phyloP scores from a whole-genome alignment of 1,284 basidiomycete genomes.

The Ganoderma meredithae region DNA sequence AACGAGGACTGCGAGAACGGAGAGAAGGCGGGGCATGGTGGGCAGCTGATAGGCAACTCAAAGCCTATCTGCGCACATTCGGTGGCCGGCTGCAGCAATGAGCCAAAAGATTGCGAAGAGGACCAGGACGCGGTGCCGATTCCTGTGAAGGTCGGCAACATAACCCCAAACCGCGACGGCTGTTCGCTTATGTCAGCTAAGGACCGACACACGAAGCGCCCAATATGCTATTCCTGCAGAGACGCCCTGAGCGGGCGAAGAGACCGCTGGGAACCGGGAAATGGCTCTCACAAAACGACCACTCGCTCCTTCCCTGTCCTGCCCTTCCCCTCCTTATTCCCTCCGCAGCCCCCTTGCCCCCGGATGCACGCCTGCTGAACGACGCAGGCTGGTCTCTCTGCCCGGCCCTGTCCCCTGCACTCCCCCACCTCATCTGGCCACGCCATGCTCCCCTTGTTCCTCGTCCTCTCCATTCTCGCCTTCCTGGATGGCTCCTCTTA shows the following conservation, averaged over 20 bases:
- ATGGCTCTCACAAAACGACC: constrained; percentile 17
- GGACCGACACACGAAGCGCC: neutral
- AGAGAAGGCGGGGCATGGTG: constrained; percentile 36
- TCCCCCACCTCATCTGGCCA: constrained; percentile 1
- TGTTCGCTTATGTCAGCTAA: neutral
- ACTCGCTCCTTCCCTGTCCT: constrained; percentile 12
- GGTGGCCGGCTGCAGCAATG: neutral
- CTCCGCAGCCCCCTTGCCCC: constrained; percentile 3
- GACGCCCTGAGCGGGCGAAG: neutral
- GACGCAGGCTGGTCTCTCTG: neutral
- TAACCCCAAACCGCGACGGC: neutral
- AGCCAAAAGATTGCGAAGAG: neutral
- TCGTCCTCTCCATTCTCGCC: constrained; percentile 31
- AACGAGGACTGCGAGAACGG: constrained; percentile 34
- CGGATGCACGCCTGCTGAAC: constrained; percentile 26
- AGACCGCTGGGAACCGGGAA: neutral
- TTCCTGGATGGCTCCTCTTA: constrained; percentile 31
- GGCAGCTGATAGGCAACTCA: neutral
- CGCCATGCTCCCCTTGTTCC: constrained; percentile 34
- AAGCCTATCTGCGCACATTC: constrained; percentile 12
- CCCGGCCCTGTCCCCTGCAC: constrained; percentile 6
- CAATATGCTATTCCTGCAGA: neutral
- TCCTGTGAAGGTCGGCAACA: neutral
- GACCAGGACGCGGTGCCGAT: neutral
- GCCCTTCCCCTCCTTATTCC: constrained; percentile 21